Percentiles rank a stretch among this genome's conserved stretches.
phyloP scores from a whole-genome alignment of 441 rosid genomes.

The Erysimum cheiri region DNA sequence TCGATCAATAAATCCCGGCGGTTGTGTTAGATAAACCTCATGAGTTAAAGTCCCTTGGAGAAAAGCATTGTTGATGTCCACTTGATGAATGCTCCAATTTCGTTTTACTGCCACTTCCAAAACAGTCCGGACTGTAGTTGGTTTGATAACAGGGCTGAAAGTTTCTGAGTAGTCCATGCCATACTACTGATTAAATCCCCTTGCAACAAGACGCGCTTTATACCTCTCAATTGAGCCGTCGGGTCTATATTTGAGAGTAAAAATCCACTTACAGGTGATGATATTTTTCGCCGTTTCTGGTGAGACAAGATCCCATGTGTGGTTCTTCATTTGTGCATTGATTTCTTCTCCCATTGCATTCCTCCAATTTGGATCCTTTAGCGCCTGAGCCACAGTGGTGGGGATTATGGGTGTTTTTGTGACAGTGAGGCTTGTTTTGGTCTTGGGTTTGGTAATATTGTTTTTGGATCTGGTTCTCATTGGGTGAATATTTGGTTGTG shows the following conservation, averaged over 20 bases:
- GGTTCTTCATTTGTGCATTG: background rate
- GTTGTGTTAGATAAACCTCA: background rate
- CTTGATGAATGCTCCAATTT: background rate
- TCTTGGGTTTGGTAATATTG: background rate
- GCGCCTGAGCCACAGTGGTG: background rate
- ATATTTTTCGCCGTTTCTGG: background rate
- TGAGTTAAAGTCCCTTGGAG: background rate
- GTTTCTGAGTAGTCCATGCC: background rate
- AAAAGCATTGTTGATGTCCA: background rate
- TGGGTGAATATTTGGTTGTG: background rate
- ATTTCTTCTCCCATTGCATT: background rate
- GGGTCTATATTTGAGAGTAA: background rate
- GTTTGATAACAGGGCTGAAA: background rate
- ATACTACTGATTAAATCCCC: background rate
- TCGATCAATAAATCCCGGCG: background rate
- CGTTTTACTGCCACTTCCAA: background rate
- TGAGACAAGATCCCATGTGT: background rate
- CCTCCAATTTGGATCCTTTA: background rate
- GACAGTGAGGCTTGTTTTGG: background rate
- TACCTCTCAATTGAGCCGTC: background rate
- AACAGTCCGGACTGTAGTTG: fast-evolving
- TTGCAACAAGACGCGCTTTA: background rate
- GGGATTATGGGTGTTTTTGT: background rate
- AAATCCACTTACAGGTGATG: background rate
- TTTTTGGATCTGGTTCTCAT: background rate